These are phyloP conservation scores for Thielaviopsis musarum DNA, from an alignment of 2,329 filamentous ascomycete genomes.

Conservation along the genomic window DNA sequence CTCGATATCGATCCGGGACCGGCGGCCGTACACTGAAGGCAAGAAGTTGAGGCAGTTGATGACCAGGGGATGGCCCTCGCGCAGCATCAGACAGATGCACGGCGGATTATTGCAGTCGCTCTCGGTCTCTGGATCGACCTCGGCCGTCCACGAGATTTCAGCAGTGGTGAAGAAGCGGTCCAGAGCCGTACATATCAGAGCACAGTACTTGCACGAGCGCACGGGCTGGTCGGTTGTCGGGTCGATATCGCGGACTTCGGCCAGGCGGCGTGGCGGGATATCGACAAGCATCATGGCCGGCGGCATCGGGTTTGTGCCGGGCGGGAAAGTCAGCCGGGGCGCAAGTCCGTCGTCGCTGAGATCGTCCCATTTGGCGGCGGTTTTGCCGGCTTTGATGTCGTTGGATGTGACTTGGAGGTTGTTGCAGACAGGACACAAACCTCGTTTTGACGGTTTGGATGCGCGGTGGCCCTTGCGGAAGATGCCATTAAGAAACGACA, in stretches of 20 bases:
- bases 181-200: constrained; percentile 7
- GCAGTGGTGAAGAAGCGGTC: constrained; percentile 3
- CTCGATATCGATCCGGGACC: constrained; percentile 10
- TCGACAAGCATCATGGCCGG: constrained; percentile 11
- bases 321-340: constrained; percentile 3
- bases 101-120: constrained; percentile 6
- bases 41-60: constrained; percentile 11
- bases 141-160: not conserved
- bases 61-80: constrained; percentile 9
- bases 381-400: constrained; percentile 8
- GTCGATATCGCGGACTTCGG: constrained; percentile 7
- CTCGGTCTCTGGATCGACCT: constrained; percentile 3
- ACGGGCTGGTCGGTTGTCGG: constrained; percentile 1
- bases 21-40: constrained; percentile 4
- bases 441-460: constrained; percentile 3
- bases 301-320: constrained; percentile 8
- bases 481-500: constrained; percentile 11
- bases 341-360: constrained; percentile 4
- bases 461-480: constrained; percentile 8
- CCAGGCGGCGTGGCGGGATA: constrained; percentile 8
- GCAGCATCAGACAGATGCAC: constrained; percentile 9
- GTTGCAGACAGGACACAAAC: constrained; percentile 10
- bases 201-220: constrained; percentile 6
- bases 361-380: constrained; percentile 9
- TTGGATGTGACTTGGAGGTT: constrained; percentile 9